A percentile compares a stretch with the other conserved stretches of the same genome.
These are phyloP conservation scores for Kurtzmaniella cleridarum DNA, from an alignment of 805 yeast species.

Conservation along the genomic window DNA sequence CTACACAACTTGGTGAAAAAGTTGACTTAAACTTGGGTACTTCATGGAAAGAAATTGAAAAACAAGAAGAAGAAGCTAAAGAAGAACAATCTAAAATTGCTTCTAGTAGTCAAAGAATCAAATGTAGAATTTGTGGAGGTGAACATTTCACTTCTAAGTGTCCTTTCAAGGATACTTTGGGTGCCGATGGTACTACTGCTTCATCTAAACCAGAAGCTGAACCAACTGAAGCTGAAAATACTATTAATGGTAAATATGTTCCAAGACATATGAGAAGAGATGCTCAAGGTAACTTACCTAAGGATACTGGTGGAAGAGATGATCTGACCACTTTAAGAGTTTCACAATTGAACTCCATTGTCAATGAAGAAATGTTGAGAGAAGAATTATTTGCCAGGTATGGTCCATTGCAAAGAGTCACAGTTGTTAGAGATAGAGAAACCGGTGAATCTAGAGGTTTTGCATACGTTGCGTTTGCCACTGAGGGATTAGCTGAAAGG, in stretches of 20 bases:
- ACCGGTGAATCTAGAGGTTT: slow-evolving; percentile 94
- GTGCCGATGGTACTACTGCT: slow-evolving; percentile 40
- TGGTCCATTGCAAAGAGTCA: slow-evolving; percentile 70
- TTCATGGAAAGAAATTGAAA: slow-evolving; percentile 72
- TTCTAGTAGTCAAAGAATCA: slow-evolving; percentile 40
- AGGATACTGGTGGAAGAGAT: slow-evolving; percentile 51
- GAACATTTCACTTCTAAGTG: slow-evolving; percentile 91
- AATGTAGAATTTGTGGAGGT: slow-evolving; percentile 91
- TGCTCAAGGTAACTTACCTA: slow-evolving; percentile 36
- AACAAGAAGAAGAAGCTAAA: slow-evolving; percentile 59
- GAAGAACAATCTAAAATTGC: slow-evolving; percentile 38
- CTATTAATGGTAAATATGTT: slow-evolving; percentile 33
- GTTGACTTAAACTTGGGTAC: slow-evolving; percentile 70
- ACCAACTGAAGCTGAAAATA: slow-evolving; percentile 19
- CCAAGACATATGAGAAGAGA: slow-evolving; percentile 43
- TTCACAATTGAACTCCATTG: slow-evolving; percentile 82
- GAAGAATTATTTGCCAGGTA: slow-evolving; percentile 61
- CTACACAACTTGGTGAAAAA: slow-evolving; percentile 85
- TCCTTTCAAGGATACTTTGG: slow-evolving; percentile 90
- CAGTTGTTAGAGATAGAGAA: slow-evolving; percentile 83
- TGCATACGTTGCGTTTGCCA: slow-evolving; percentile 83
- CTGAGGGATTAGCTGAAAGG: slow-evolving; percentile 61
- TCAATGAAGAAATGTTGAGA: slow-evolving; percentile 76
- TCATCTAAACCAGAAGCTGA: slow-evolving; percentile 35
- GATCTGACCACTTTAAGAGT: slow-evolving; percentile 85